A percentile compares a stretch with the other conserved stretches of the same genome.
phyloP scores from a whole-genome alignment of 352 stramenopile species.

The Halophytophthora polymorphica region DNA sequence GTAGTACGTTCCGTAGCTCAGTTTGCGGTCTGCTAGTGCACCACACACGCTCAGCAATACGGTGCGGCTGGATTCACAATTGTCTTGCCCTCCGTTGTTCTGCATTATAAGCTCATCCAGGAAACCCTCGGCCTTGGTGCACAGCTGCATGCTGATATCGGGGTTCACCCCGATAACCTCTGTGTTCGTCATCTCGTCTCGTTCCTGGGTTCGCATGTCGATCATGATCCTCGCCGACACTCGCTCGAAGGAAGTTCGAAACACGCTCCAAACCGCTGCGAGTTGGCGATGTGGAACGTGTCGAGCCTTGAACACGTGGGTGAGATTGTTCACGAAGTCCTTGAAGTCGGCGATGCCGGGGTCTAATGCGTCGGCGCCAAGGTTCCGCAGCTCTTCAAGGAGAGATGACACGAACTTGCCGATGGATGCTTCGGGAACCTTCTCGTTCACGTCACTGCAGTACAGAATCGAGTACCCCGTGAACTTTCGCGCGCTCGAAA shows the following conservation, averaged over 20 bases:
- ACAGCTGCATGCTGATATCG: conserved; percentile 18
- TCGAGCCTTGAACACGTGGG: conserved; percentile 37
- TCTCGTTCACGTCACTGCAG: conserved; percentile 23
- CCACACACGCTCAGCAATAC: conserved; percentile 21
- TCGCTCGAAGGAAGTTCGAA: conserved; percentile 34
- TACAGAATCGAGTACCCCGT: conserved; percentile 57
- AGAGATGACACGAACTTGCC: conserved; percentile 52
- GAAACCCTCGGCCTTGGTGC: conserved; percentile 20
- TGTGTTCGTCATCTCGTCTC: not conserved
- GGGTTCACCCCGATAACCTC: not conserved
- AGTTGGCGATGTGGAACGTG: conserved; percentile 21
- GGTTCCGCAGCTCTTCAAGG: conserved; percentile 35
- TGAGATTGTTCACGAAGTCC: conserved; percentile 33
- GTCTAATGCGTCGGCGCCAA: not conserved
- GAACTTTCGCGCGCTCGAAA: conserved; percentile 30
- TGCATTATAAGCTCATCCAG: conserved; percentile 26
- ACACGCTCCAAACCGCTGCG: conserved; percentile 19
- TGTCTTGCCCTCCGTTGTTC: not conserved
- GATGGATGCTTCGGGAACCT: conserved; percentile 22
- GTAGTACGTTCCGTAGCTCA: conserved; percentile 39
- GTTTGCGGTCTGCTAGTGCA: conserved; percentile 30
- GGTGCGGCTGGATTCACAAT: not conserved
- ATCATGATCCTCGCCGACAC: conserved; percentile 20
- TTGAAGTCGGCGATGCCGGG: conserved; percentile 20
- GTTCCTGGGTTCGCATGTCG: conserved; percentile 15